Evolutionary conservation across 805 yeast species (phyloP), one percentile per base, ranked within the genome.

Genomic region (Saturnispora diversa): DNA sequence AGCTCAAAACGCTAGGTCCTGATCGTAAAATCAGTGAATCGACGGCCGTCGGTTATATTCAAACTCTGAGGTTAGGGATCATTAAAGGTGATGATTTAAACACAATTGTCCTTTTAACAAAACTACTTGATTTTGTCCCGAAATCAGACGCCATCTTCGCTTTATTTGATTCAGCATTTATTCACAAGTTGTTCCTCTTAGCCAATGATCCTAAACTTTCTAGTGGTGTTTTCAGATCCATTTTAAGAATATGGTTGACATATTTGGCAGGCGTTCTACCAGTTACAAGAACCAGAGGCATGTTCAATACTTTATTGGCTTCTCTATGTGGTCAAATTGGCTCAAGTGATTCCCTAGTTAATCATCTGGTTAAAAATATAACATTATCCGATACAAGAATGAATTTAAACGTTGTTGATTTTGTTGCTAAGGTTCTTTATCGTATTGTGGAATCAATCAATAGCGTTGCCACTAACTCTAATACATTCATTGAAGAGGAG

Each of bases 101-200:
- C 53, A 65, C 74, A 2, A 69, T 77, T 8, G 70, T 71, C 2
- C 75, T 75, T 4, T 56, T 78, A 23, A 72, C 79, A 24, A 73
- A 68, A 46, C 59, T 73, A 21, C 55, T 75, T 32, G 78, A 74
- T 31, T 58, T 62, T 17, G 66, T 70, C 6, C 72, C 75, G 4
- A 50, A 49, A 31, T 54, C 59, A 2, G 59, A 56, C 35, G 27
- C 17, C 2, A 39, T 59, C 24, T 46, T 47, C 30, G 16, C 36
- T 2, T 28, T 45, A 5, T 47, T 59, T 26, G 63, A 58, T 42
- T 19, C 45, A 2, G 37, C 42, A 15, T 37, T 60, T 6, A 56
- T 59, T 33, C 40, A 47, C 13, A 35, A 45, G 6, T 31, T 59
- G 17, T 48, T 58, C 21, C 51, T 44, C 17, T 48, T 51, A 24